A percentile compares a stretch with the other conserved stretches of the same genome.
Evolutionary conservation across 2,329 filamentous ascomycete genomes (phyloP).

Genomic region (Whalleya microplaca): DNA sequence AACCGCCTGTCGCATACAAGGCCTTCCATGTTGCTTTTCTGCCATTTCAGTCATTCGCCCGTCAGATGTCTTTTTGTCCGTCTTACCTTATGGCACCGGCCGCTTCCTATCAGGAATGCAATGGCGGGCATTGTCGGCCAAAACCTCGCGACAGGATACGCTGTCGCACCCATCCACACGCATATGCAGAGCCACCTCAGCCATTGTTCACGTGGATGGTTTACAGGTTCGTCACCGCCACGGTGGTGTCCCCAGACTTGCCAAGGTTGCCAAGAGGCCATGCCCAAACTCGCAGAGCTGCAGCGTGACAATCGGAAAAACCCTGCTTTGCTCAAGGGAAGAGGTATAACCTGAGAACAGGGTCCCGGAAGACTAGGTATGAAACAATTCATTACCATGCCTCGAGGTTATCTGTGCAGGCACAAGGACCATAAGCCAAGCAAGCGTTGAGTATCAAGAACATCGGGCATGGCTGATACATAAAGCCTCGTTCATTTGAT

Average conservation of each 20-base stretch:
- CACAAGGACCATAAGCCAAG: not conserved
- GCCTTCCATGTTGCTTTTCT: not conserved
- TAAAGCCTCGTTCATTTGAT: not conserved
- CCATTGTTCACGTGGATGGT: slow-evolving; percentile 30
- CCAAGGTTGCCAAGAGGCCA: slow-evolving; percentile 19
- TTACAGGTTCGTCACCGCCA: slow-evolving; percentile 19
- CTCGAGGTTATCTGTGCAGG: slow-evolving; percentile 1
- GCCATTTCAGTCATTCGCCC: not conserved
- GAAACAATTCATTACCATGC: not conserved
- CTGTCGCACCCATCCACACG: slow-evolving; percentile 22
- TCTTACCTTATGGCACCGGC: slow-evolving; percentile 16
- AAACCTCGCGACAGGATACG: slow-evolving; percentile 18
- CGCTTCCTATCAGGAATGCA: slow-evolving; percentile 15
- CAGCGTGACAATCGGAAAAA: slow-evolving; percentile 26
- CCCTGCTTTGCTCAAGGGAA: slow-evolving; percentile 5
- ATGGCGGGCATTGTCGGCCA: slow-evolving; percentile 22
- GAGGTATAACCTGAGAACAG: slow-evolving; percentile 11
- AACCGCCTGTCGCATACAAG: not conserved
- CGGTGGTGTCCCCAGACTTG: slow-evolving; percentile 24
- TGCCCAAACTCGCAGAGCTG: slow-evolving; percentile 26
- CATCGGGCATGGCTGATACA: not conserved
- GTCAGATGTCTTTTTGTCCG: not conserved
- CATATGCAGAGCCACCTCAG: slow-evolving; percentile 31
- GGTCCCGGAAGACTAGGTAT: slow-evolving; percentile 9
- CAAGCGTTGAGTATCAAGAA: not conserved